A percentile compares a stretch with the other conserved stretches of the same genome.
These are phyloP conservation scores for Psilocybe cyanescens DNA, from an alignment of 768 basidiomycete genomes.

Conservation along the genomic window DNA sequence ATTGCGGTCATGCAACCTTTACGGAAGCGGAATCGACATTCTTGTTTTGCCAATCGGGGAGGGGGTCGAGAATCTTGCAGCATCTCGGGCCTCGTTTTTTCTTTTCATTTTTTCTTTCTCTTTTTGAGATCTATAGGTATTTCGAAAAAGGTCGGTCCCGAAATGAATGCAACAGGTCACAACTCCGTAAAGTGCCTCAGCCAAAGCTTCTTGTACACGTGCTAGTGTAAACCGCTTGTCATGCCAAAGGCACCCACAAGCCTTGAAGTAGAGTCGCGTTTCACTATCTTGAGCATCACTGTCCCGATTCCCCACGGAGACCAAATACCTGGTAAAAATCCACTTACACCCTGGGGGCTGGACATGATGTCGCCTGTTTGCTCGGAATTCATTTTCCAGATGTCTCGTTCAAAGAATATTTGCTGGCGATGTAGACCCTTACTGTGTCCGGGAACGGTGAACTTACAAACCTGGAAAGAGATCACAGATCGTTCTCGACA, in stretches of 20 bases:
- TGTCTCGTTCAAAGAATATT: constrained; percentile 6
- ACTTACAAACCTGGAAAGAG: constrained; percentile 20
- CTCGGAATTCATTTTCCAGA: constrained; percentile 16
- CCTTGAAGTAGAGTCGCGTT: constrained; percentile 16
- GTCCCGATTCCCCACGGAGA: constrained; percentile 7
- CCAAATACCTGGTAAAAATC: constrained; percentile 18
- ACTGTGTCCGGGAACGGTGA: constrained; percentile 23
- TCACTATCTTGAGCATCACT: constrained; percentile 17
- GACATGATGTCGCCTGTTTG: constrained; percentile 20
- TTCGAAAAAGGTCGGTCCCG: constrained; percentile 33
- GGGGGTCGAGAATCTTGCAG: constrained; percentile 26
- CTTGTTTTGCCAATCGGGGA: constrained; percentile 22
- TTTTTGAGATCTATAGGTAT: constrained; percentile 21
- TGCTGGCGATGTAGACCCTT: constrained; percentile 19
- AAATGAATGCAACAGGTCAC: constrained; percentile 33
- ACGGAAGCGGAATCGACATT: constrained; percentile 32
- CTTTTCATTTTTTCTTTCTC: constrained; percentile 19
- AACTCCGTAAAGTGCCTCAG: constrained; percentile 23
- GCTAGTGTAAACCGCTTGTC: constrained; percentile 24
- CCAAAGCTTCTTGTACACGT: constrained; percentile 30
- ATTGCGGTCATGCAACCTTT: constrained; percentile 33
- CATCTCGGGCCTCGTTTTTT: constrained; percentile 18
- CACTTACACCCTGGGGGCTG: constrained; percentile 10
- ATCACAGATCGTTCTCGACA: constrained; percentile 21
- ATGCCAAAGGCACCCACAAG: constrained; percentile 16